Evolutionary conservation across 2,329 filamentous ascomycete genomes (phyloP), one percentile per base, ranked within the genome.

Genomic region (Penicillium capsulatum): DNA sequence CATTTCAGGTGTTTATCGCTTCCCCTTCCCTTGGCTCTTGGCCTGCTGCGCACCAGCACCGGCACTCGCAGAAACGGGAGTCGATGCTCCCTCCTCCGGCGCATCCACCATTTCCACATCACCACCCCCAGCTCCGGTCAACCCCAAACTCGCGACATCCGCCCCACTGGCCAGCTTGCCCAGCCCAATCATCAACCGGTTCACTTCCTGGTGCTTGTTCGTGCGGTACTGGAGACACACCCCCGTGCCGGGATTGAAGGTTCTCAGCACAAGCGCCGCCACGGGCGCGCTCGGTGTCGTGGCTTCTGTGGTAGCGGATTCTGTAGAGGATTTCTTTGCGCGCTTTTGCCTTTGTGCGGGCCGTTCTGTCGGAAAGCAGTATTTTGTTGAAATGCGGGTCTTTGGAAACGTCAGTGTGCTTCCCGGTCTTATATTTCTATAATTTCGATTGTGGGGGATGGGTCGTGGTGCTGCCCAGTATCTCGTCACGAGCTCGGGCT

Each of bases 331-430:
- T 33, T 45, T 39, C 42, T 61, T 54, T 43, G 64, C 49, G 34
- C 61, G 42, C 44, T 35, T 54, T 38, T n/a, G 56, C 41, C 45
- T 60, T 48, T 46, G 52, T 45, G 55, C 40, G 32, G 48, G 39
- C 30, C 40, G 44, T 47, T 45, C 47, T 24, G 58, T 54, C 10
- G 65, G 60, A 63, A 91, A 81, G 62, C 80, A 83, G 79, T 97
- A 98, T 74, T 86, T 89, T 49, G 90, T 95, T 53, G 88, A 94
- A 70, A 97, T 87, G 59, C 82, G 80, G 33, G 91, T 90, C 90
- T n/a, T n/a, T 96, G 58, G 14, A n/a, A 5, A 5, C 9, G 19
- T 22, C n/a, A 11, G 13, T 28, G 5, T 14, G 26, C 4, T 14
- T 36, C 17, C 40, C 15, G 44, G 45, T 17, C 36, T 39, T 13